Percentiles rank a stretch among this genome's conserved stretches.
Evolutionary conservation across 2,329 filamentous ascomycete species (phyloP).

Genomic region (Colletotrichum costaricense): DNA sequence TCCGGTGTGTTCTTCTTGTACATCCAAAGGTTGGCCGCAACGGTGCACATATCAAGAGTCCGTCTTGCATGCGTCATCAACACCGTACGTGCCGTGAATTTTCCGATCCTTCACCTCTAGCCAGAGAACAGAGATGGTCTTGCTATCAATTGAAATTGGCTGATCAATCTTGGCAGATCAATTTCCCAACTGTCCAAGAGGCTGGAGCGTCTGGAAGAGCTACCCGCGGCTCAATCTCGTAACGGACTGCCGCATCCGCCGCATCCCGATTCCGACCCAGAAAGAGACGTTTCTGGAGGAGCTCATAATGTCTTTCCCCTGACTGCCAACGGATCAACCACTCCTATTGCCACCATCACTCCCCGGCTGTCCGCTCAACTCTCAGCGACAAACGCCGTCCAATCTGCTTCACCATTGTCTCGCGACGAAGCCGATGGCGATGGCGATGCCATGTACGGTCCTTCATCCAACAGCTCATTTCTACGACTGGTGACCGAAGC

Average conservation of each 20-base stretch:
- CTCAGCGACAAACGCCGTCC: neutral
- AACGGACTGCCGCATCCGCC: neutral
- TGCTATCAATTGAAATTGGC: accelerated
- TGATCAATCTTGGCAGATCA: neutral
- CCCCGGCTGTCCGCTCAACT: too few relatives aligned
- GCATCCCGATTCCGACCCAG: neutral
- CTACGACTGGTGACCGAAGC: neutral
- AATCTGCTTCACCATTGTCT: neutral
- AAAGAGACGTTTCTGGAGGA: too few relatives aligned
- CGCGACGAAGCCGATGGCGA: neutral
- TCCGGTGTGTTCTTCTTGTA: slow-evolving; percentile 9
- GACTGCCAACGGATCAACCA: neutral
- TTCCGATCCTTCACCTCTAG: neutral
- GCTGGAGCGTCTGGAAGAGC: neutral
- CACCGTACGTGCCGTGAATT: neutral
- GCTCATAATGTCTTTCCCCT: too few relatives aligned
- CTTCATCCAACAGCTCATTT: neutral
- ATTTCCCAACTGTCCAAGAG: neutral
- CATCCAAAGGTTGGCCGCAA: neutral
- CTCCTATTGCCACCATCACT: neutral
- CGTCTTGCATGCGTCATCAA: slow-evolving; percentile 2
- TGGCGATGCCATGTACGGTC: slow-evolving; percentile 3
- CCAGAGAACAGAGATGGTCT: accelerated
- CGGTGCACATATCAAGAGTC: slow-evolving; percentile 20
- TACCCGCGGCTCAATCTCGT: neutral